Evolutionary conservation across 163 green algal species (phyloP).

Genomic region (Scenedesmus sp.): DNA sequence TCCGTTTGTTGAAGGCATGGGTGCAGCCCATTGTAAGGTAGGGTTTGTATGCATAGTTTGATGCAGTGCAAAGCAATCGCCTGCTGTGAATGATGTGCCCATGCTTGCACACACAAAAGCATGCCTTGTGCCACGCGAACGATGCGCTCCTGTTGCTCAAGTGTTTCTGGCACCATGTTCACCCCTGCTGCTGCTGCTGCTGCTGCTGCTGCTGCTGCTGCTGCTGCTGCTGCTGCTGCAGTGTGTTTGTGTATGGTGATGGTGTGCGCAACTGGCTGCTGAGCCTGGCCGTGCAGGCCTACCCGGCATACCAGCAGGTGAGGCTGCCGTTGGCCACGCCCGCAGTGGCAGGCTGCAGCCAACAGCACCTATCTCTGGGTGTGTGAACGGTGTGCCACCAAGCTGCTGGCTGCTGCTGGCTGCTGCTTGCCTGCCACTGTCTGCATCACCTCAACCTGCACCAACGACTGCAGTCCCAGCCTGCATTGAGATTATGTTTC

Average conservation of each 20-base stretch:
- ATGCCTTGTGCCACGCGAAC: not conserved
- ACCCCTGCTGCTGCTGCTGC: not conserved
- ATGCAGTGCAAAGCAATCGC: no score
- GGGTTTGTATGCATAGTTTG: no score
- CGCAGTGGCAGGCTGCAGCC: no score
- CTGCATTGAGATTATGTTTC: not conserved
- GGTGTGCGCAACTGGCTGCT: conserved; percentile 5
- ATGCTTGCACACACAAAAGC: no score
- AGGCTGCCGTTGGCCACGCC: not conserved
- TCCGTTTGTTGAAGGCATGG: no score
- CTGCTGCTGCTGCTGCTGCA: conserved; percentile 16
- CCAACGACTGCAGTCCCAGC: not conserved
- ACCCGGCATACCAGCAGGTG: conserved; percentile 39
- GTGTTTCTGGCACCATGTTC: not conserved
- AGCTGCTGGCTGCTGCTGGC: no score
- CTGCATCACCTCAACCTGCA: not conserved
- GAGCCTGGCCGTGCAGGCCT: conserved; percentile 28
- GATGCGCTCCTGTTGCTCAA: not conserved
- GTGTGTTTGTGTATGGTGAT: conserved; percentile 16
- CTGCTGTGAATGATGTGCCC: no score
- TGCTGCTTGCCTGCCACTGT: no score
- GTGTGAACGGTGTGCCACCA: not conserved
- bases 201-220: not conserved
- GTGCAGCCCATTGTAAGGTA: no score
- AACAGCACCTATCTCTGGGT: no score